Percentiles rank a stretch among this genome's conserved stretches.
Conservation (phyloP, 371 early-diverging fungal species). For the Mortierella sp. region DNA sequence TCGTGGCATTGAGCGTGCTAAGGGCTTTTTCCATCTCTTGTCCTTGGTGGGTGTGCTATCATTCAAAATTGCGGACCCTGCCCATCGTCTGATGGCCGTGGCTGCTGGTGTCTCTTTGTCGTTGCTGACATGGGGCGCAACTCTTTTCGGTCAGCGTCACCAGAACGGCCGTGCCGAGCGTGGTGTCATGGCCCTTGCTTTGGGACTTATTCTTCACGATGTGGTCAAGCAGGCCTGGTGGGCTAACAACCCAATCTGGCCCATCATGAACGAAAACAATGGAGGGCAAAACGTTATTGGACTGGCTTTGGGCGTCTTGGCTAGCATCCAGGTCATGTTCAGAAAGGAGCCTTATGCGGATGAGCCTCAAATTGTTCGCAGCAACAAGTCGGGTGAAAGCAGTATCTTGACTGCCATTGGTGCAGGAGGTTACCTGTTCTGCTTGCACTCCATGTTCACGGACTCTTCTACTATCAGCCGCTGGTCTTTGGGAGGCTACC, state of each 20-base stretch:
- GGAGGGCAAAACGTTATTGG: constrained; percentile 79
- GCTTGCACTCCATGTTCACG: constrained; percentile 78
- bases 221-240: constrained; percentile 81
- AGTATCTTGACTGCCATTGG: constrained; percentile 69
- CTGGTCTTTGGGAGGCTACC: constrained; percentile 82
- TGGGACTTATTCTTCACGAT: constrained; percentile 74
- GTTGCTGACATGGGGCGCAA: constrained; percentile 66
- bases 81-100: constrained; percentile 66
- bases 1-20: constrained; percentile 62
- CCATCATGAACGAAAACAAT: constrained; percentile 76
- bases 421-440: constrained; percentile 75
- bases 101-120: constrained; percentile 69
- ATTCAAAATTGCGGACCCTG: constrained; percentile 67
- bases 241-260: constrained; percentile 86
- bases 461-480: constrained; percentile 81
- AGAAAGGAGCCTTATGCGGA: constrained; percentile 53
- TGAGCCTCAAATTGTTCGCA: constrained; percentile 20
- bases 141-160: constrained; percentile 65
- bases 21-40: constrained; percentile 67
- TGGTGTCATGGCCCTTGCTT: constrained; percentile 69
- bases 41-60: constrained; percentile 73
- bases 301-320: constrained; percentile 68
- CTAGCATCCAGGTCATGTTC: constrained; percentile 63
- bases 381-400: constrained; percentile 31
- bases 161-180: constrained; percentile 68